phyloP scores from a whole-genome alignment of 306 rosid species.

The Comarum palustre region DNA sequence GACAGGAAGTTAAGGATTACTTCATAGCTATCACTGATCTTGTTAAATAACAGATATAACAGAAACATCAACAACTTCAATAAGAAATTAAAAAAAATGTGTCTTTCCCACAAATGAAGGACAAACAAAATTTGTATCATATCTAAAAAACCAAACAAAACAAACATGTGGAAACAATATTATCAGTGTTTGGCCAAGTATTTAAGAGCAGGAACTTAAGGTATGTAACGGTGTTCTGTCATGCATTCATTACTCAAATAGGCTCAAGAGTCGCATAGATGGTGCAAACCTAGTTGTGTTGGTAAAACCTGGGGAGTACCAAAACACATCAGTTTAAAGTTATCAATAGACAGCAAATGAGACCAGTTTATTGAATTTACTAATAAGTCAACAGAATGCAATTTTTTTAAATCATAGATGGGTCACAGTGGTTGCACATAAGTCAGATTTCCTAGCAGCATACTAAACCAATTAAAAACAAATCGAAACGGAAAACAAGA shows the following conservation, averaged over 20 bases:
- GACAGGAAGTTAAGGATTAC: conserved; percentile 58
- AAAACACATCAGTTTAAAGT: background rate
- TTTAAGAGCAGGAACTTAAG: background rate
- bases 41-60: background rate
- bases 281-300: background rate
- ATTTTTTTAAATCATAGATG: background rate
- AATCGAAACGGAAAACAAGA: background rate
- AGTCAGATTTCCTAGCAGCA: background rate
- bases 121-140: background rate
- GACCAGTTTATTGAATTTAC: background rate
- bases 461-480: background rate
- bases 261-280: background rate
- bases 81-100: background rate
- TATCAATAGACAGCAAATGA: background rate
- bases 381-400: background rate
- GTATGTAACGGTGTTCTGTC: background rate
- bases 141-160: background rate
- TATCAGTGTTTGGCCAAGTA: background rate
- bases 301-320: background rate
- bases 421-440: background rate
- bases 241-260: background rate
- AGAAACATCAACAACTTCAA: background rate
- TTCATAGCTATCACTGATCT: conserved; percentile 8
- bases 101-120: background rate
- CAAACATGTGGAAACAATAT: background rate